Conservation (phyloP, 192 early-diverging fungal species). For the Mortierella alpina region DNA sequence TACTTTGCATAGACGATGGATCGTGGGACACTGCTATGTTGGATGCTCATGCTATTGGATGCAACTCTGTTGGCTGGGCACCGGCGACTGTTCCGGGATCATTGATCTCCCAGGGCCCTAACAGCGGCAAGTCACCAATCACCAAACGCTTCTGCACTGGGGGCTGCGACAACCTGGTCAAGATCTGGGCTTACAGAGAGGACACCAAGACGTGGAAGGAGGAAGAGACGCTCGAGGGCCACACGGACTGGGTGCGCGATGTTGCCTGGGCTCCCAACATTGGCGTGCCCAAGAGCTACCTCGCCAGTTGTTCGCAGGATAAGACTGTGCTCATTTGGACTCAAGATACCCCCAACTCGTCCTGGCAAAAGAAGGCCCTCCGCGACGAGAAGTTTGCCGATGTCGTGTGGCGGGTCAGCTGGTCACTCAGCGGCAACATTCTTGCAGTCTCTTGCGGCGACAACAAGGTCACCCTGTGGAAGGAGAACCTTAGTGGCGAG, state of each 20-base stretch:
- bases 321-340: conserved; percentile 97
- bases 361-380: conserved; percentile 83
- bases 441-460: conserved; percentile 97
- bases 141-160: conserved; percentile 89
- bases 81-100: conserved; percentile 85
- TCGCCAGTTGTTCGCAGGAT: conserved; percentile 98
- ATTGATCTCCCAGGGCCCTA: conserved; percentile 65
- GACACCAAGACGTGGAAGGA: conserved; percentile 85
- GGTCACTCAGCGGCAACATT: conserved; percentile 95
- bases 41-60: conserved; percentile 91
- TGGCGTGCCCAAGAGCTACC: conserved; percentile 87
- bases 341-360: conserved; percentile 73
- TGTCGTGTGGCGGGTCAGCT: conserved; percentile 98
- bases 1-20: conserved; percentile 75
- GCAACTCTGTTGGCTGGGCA: conserved; percentile 96
- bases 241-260: conserved; percentile 98
- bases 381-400: conserved; percentile 87
- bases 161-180: conserved; percentile 96
- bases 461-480: conserved; percentile 97
- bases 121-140: conserved; percentile 66
- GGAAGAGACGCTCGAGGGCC: conserved; percentile 85
- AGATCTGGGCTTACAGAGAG: conserved; percentile 91
- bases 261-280: conserved; percentile 97
- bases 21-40: conserved; percentile 84
- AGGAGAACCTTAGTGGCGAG: conserved; percentile 91